phyloP scores from a whole-genome alignment of 1,284 basidiomycete species.

The Ganoderma boninense region DNA sequence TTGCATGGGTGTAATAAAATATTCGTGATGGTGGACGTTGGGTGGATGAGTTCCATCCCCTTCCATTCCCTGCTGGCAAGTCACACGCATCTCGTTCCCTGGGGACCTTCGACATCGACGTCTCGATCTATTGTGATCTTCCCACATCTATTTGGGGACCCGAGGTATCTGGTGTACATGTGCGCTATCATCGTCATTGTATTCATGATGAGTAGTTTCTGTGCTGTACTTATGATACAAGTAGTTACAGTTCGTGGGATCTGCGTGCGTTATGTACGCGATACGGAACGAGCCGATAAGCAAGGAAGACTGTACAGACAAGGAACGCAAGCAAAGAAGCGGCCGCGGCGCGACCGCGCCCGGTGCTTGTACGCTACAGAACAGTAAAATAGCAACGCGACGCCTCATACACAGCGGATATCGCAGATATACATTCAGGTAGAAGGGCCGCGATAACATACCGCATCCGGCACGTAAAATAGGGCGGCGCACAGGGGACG shows the following conservation, averaged over 20 bases:
- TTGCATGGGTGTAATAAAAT: neutral
- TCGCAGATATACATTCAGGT: neutral
- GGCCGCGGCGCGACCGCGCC: neutral
- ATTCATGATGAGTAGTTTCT: neutral
- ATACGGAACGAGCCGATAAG: neutral
- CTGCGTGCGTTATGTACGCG: neutral
- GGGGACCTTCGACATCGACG: neutral
- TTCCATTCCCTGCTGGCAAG: too few relatives aligned
- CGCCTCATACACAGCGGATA: neutral
- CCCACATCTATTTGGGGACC: neutral
- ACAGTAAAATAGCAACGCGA: neutral
- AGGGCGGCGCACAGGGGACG: neutral
- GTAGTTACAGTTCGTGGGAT: too few relatives aligned
- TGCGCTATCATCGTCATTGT: neutral
- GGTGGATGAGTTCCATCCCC: neutral
- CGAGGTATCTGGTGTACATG: neutral
- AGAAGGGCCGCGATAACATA: neutral
- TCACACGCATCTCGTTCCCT: neutral
- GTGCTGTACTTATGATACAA: conserved; percentile 7
- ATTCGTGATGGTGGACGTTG: neutral
- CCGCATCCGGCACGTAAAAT: neutral
- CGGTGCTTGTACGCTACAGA: neutral
- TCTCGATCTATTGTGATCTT: neutral
- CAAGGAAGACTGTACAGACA: neutral
- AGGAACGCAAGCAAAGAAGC: neutral